Conservation (phyloP, 352 stramenopile genomes). For the Globisporangium cylindrosporum region DNA sequence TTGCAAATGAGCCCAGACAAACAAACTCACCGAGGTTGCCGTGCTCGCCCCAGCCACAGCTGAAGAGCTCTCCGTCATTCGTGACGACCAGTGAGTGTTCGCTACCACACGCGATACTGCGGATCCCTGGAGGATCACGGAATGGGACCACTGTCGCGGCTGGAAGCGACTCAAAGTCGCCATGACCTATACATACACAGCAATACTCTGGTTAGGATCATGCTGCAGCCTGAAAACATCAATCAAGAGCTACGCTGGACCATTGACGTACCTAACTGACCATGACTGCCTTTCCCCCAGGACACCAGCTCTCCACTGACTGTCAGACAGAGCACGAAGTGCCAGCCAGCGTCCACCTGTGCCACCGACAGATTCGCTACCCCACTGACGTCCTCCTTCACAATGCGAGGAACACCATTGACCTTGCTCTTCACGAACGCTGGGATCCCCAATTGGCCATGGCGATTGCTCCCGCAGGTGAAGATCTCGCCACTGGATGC, state of each 20-base stretch:
- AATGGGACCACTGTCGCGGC: constrained; percentile 24
- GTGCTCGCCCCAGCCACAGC: constrained; percentile 82
- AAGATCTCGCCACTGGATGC: constrained; percentile 33
- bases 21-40: constrained; percentile 68
- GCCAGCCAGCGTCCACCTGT: constrained; percentile 69
- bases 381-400: constrained; percentile 9
- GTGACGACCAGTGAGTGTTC: constrained; percentile 70
- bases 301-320: constrained; percentile 28
- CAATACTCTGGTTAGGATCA: neutral
- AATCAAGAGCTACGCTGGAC: neutral
- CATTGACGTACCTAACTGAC: constrained; percentile 47
- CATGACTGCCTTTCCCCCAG: constrained; percentile 79
- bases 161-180: constrained; percentile 12
- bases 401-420: constrained; percentile 24
- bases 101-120: constrained; percentile 65
- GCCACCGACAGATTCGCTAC: constrained; percentile 17
- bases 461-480: constrained; percentile 71
- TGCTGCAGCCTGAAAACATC: neutral
- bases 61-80: constrained; percentile 52
- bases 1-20: neutral
- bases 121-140: constrained; percentile 13
- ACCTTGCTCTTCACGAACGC: constrained; percentile 14
- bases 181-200: constrained; percentile 6
- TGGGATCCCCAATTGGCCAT: constrained; percentile 61
- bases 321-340: constrained; percentile 64